phyloP scores from a whole-genome alignment of 2,329 filamentous ascomycete species.

The Beauveria brongniartii region DNA sequence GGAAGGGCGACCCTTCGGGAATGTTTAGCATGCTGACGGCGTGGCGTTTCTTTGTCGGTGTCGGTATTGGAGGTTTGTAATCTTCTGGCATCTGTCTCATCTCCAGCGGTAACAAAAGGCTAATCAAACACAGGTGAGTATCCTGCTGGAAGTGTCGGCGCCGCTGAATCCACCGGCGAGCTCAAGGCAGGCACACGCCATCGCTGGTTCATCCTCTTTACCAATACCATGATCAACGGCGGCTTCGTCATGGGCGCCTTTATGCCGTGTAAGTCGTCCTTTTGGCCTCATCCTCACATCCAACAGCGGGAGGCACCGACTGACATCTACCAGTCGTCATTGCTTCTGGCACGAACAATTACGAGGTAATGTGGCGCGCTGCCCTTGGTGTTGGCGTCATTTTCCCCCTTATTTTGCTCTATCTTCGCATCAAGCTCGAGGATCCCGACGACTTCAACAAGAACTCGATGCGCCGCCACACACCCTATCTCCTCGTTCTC shows the following conservation, averaged over 20 bases:
- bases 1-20: slow-evolving; percentile 56
- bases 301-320: slow-evolving; percentile 17
- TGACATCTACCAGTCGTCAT: slow-evolving; percentile 28
- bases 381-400: slow-evolving; percentile 70
- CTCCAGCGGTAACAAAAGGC: no score
- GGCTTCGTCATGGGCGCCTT: slow-evolving; percentile 78
- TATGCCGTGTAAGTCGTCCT: slow-evolving; percentile 46
- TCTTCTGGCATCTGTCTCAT: not conserved
- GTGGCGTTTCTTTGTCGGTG: slow-evolving; percentile 74
- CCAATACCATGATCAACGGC: slow-evolving; percentile 76
- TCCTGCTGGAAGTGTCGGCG: slow-evolving; percentile 74
- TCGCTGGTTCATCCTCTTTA: slow-evolving; percentile 85
- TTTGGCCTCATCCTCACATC: not conserved
- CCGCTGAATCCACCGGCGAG: slow-evolving; percentile 76
- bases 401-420: slow-evolving; percentile 65
- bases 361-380: slow-evolving; percentile 72
- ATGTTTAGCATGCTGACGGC: slow-evolving; percentile 71
- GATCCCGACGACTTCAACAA: slow-evolving; percentile 72
- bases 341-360: slow-evolving; percentile 50
- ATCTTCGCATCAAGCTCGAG: slow-evolving; percentile 62
- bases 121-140: slow-evolving; percentile 49
- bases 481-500: slow-evolving; percentile 46
- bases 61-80: slow-evolving; percentile 61
- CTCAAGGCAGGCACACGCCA: slow-evolving; percentile 76
- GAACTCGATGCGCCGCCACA: slow-evolving; percentile 57